Evolutionary conservation across 108 stramenopile genomes (phyloP).

Genomic region (Nannochloropsis salina): DNA sequence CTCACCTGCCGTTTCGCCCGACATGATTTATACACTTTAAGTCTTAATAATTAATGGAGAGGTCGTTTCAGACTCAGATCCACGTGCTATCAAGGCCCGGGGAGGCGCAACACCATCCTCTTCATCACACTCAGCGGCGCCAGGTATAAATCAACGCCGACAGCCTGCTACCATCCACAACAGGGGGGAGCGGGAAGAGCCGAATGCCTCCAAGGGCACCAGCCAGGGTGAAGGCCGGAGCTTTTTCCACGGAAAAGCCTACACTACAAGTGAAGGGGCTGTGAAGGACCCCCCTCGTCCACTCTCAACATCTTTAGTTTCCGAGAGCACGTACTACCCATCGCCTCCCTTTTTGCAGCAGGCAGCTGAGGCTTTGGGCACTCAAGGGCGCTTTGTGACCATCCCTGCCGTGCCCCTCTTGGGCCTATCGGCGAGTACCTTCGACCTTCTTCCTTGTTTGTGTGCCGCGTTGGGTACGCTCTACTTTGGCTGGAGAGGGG

Average conservation of each 20-base stretch:
- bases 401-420: background rate
- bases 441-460: conserved; percentile 2
- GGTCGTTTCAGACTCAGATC: background rate
- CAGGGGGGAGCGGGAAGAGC: background rate
- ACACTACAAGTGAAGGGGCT: background rate
- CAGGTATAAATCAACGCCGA: background rate
- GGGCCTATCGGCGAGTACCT: background rate
- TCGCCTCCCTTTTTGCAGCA: conserved; percentile 14
- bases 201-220: background rate
- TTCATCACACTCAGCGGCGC: background rate
- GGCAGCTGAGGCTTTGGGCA: conserved; percentile 15
- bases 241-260: background rate
- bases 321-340: conserved; percentile 7
- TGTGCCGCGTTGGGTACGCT: background rate
- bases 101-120: background rate
- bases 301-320: background rate
- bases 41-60: background rate
- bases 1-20: background rate
- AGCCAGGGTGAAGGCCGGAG: background rate
- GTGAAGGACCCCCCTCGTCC: background rate
- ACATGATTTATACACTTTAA: background rate
- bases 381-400: background rate
- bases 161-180: conserved; percentile 9
- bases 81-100: background rate
- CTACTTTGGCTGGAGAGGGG: background rate